A percentile compares a stretch with the other conserved stretches of the same genome.
These are phyloP conservation scores for Euphorbia corollata DNA, from an alignment of 441 rosid genomes.

Conservation along the genomic window DNA sequence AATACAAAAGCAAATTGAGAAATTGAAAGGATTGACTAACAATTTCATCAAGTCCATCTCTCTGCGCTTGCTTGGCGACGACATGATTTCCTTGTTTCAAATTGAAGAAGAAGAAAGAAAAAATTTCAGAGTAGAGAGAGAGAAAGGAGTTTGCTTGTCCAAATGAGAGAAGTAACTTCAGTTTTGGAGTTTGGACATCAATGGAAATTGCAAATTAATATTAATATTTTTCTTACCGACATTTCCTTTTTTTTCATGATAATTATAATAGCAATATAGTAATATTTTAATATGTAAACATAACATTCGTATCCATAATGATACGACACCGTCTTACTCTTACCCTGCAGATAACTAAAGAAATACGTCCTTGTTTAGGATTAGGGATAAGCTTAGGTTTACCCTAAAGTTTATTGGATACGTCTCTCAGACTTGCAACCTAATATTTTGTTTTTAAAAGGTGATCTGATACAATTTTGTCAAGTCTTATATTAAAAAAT, in stretches of 20 bases:
- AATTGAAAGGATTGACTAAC: conserved; percentile 28
- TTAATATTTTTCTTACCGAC: not conserved
- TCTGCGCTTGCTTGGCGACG: conserved; percentile 83
- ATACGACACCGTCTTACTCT: not conserved
- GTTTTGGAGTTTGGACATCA: not conserved
- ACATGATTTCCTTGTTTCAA: conserved; percentile 28
- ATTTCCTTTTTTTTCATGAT: not conserved
- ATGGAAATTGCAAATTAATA: too few species aligned
- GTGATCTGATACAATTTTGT: too few species aligned
- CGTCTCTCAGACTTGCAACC: too few species aligned
- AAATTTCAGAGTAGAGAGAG: conserved; percentile 5
- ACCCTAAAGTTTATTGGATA: too few species aligned
- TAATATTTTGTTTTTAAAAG: too few species aligned
- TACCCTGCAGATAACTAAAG: too few species aligned
- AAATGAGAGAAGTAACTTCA: conserved; percentile 13
- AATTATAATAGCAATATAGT: too few species aligned
- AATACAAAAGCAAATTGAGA: not conserved
- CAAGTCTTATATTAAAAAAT: too few species aligned
- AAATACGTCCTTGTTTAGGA: too few species aligned
- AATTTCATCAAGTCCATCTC: conserved; percentile 81
- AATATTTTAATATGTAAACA: too few species aligned
- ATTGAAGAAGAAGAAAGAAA: not conserved
- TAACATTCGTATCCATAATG: not conserved
- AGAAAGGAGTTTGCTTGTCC: conserved; percentile 14
- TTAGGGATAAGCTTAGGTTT: too few species aligned